A percentile compares a stretch with the other conserved stretches of the same genome.
Conservation (phyloP, 805 yeast species). For the Tetrapisispora iriomotensis region DNA sequence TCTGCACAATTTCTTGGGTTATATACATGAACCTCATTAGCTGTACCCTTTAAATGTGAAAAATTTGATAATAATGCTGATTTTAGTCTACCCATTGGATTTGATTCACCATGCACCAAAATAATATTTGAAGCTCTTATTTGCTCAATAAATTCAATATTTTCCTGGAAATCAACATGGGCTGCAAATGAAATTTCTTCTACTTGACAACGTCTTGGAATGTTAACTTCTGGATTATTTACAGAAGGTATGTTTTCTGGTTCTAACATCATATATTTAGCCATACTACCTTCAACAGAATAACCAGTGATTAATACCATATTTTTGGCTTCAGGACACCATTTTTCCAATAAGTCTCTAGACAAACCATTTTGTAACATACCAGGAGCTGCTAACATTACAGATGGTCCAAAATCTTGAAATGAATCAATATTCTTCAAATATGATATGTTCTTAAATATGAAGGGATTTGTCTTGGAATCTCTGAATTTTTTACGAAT, state of each 20-base stretch:
- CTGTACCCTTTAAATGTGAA: conserved; percentile 70
- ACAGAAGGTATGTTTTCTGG: conserved; percentile 85
- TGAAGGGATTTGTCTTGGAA: conserved; percentile 80
- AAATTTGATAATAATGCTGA: conserved; percentile 87
- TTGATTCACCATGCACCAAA: conserved; percentile 93
- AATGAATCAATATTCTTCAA: conserved; percentile 71
- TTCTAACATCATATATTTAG: conserved; percentile 76
- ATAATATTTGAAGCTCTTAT: conserved; percentile 80
- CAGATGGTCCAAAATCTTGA: conserved; percentile 93
- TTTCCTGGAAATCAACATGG: conserved; percentile 93
- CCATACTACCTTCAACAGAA: conserved; percentile 97
- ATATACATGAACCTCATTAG: conserved; percentile 79
- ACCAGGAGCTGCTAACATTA: conserved; percentile 94
- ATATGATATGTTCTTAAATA: conserved; percentile 74
- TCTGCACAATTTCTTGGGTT: conserved; percentile 89
- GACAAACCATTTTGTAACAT: conserved; percentile 96
- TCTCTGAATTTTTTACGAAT: conserved; percentile 68
- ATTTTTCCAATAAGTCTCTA: conserved; percentile 78
- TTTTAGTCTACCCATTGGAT: conserved; percentile 96
- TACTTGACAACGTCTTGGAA: conserved; percentile 78
- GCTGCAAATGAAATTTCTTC: conserved; percentile 99
- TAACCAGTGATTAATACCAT: conserved; percentile 88
- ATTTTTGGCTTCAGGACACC: conserved; percentile 96
- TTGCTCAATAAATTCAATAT: conserved; percentile 79
- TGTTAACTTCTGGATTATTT: conserved; percentile 66